Evolutionary conservation across 208 protist genomes (phyloP), one percentile per base, ranked within the genome.

Genomic region (Tritrichomonas foetus): DNA sequence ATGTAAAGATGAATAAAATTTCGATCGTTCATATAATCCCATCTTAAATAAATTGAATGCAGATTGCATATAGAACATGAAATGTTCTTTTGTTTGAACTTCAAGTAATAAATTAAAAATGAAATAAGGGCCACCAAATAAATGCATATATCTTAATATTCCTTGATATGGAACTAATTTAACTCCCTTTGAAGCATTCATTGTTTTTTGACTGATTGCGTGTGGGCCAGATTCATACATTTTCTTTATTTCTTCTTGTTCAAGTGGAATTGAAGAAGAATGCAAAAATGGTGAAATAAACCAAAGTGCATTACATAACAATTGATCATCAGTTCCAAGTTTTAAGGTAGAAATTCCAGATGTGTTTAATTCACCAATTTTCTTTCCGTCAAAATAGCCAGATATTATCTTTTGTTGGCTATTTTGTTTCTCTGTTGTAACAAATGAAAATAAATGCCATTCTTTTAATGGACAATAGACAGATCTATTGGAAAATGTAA

Each of bases 131-230:
- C 47, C 78, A 39, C 78, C 78, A n/a, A 89, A 27, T 25, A 49
- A 20, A 49, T 89, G 20, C 11, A 89, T 61, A 8, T 89, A 57
- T 39, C 57, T 89, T 1, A 89, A 44, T 5, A 89, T n/a, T 0
- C 78, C 78, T 61, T n/a, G 44, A 49, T 89, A 89, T 22, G 41
- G 78, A 39, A 89, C 78, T 9, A 89, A 89, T 36, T 57, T 89
- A 8, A 57, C 47, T 27, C 27, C 20, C 1, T 61, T 61, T 16
- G 53, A 61, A 22, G 53, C 11, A 5, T 61, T 61, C 16, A 61
- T 5, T 61, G 11, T 5, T 16, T 61, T 61, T 16, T 61, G 5
- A 16, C 11, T 22, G 5, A 61, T 61, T 5, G 5, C 16, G 53
- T 61, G 16, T 61, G 53, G 53, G 16, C 53, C 53, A 61, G 53